Conservation (phyloP, 2,329 filamentous ascomycete species). For the Cercospora sesami region DNA sequence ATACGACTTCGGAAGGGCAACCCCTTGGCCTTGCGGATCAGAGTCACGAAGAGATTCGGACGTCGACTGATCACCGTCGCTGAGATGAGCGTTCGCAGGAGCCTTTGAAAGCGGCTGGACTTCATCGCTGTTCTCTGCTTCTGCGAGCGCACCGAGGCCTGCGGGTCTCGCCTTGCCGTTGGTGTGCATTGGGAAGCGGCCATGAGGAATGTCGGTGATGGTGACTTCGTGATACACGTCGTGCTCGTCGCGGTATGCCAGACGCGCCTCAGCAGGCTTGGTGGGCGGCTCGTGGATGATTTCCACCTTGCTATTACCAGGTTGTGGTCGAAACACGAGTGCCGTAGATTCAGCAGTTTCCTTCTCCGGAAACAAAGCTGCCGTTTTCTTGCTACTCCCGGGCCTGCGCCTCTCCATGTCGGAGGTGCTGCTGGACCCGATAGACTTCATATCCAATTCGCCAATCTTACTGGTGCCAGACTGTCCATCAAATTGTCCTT, state of each 20-base stretch:
- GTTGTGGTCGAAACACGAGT: conserved; percentile 16
- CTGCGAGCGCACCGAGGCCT: conserved; percentile 15
- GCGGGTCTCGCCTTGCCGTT: conserved; percentile 16
- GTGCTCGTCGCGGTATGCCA: conserved; percentile 26
- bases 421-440: conserved; percentile 14
- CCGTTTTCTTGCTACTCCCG: conserved; percentile 4
- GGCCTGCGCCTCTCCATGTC: conserved; percentile 16
- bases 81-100: not conserved
- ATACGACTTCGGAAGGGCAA: conserved; percentile 6
- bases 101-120: not conserved
- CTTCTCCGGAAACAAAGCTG: conserved; percentile 13
- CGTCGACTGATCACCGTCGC: conserved; percentile 3
- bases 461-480: conserved; percentile 11
- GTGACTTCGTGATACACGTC: conserved; percentile 27
- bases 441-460: conserved; percentile 15
- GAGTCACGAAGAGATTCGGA: conserved; percentile 17
- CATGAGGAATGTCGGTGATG: conserved; percentile 23
- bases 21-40: conserved; percentile 17
- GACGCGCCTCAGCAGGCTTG: conserved; percentile 21
- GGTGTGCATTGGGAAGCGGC: conserved; percentile 18
- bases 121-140: conserved; percentile 15
- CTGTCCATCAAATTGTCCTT: conserved; percentile 14
- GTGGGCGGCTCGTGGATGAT: conserved; percentile 27
- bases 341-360: conserved; percentile 14
- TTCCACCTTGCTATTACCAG: conserved; percentile 20